Conservation (phyloP, 2,329 filamentous ascomycete genomes). For the Cytospora paraplurivora region DNA sequence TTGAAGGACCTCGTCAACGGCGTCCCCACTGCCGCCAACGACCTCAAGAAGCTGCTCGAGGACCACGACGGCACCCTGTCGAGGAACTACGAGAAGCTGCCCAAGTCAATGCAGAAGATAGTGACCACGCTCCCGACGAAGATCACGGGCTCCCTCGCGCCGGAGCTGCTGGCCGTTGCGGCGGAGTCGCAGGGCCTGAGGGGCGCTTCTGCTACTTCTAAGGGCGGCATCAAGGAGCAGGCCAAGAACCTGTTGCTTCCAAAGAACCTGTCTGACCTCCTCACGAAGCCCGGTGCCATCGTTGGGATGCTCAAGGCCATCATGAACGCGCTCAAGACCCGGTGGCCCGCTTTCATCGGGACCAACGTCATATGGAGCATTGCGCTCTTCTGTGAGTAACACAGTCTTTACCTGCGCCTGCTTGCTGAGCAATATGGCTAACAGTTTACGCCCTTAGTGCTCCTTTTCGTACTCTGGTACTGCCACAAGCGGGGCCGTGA, state of each 20-base stretch:
- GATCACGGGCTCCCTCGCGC: constrained; percentile 72
- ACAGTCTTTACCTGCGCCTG: neutral
- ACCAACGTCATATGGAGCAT: constrained; percentile 91
- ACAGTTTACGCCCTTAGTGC: constrained; percentile 53
- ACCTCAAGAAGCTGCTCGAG: constrained; percentile 69
- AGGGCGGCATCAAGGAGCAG: constrained; percentile 48
- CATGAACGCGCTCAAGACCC: constrained; percentile 79
- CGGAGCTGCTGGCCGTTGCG: constrained; percentile 79
- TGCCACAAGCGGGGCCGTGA: constrained; percentile 94
- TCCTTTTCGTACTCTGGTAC: constrained; percentile 96
- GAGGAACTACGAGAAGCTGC: constrained; percentile 67
- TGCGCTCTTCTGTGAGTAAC: constrained; percentile 77
- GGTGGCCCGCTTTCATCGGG: constrained; percentile 89
- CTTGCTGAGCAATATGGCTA: neutral
- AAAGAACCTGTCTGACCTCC: constrained; percentile 73
- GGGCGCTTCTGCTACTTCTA: constrained; percentile 50
- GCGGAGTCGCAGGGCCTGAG: constrained; percentile 72
- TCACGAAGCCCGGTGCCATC: constrained; percentile 85
- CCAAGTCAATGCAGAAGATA: constrained; percentile 79
- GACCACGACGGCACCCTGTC: constrained; percentile 63
- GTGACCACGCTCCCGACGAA: constrained; percentile 84
- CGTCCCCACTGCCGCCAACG: constrained; percentile 88
- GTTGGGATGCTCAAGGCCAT: constrained; percentile 87
- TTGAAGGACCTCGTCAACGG: constrained; percentile 92
- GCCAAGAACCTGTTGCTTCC: constrained; percentile 70